A percentile compares a stretch with the other conserved stretches of the same genome.
phyloP scores from a whole-genome alignment of 2,329 filamentous ascomycete species.

The Fusarium protoensiforme region DNA sequence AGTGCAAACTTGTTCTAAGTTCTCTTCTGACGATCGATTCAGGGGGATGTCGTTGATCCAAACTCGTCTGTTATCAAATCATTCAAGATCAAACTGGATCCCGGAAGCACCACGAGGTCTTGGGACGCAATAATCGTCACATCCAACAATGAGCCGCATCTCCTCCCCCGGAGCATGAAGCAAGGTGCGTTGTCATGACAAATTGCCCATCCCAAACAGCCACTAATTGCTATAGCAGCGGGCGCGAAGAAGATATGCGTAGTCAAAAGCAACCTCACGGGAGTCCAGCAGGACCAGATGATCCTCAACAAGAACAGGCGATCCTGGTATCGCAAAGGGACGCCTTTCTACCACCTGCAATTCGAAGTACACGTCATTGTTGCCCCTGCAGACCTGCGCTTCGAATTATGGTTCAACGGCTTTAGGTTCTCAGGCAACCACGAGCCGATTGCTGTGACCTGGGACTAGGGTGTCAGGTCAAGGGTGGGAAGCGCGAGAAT shows the following conservation, averaged over 20 bases:
- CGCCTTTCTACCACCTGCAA: constrained; percentile 52
- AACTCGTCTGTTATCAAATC: constrained; percentile 47
- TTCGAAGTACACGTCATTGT: constrained; percentile 66
- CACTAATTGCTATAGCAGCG: constrained; percentile 38
- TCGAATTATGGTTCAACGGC: constrained; percentile 53
- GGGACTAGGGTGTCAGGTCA: constrained; percentile 17
- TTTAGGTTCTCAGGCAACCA: constrained; percentile 42
- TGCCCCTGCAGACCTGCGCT: constrained; percentile 64
- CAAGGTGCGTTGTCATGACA: constrained; percentile 43
- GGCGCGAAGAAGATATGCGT: constrained; percentile 52
- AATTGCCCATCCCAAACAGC: neutral
- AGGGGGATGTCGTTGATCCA: constrained; percentile 55
- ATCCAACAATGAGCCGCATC: neutral
- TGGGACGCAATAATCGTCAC: neutral
- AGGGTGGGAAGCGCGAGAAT: neutral
- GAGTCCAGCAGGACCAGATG: constrained; percentile 52
- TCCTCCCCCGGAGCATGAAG: constrained; percentile 42
- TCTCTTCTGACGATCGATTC: neutral
- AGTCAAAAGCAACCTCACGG: constrained; percentile 54
- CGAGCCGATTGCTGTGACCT: constrained; percentile 29
- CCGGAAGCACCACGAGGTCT: constrained; percentile 33
- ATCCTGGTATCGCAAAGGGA: constrained; percentile 47
- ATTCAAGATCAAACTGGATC: constrained; percentile 49
- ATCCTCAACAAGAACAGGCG: constrained; percentile 50
- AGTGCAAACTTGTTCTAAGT: neutral